These are phyloP conservation scores for Aspergillus ochraceoroseus DNA, from an alignment of 2,329 filamentous ascomycete genomes.

Conservation along the genomic window DNA sequence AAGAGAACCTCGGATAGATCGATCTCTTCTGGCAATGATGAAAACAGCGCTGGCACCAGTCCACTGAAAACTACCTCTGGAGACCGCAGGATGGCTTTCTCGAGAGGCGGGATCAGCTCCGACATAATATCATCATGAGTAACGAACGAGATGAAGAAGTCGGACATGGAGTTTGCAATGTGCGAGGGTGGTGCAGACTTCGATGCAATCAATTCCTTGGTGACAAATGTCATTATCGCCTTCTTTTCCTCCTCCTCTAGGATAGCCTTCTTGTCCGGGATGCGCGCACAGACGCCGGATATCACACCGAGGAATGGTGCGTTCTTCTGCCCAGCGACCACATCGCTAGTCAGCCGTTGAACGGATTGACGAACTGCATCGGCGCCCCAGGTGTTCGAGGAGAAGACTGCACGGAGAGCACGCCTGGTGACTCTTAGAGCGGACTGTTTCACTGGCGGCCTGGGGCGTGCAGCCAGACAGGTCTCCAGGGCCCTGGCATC, in stretches of 20 bases:
- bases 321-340: slow-evolving; percentile 61
- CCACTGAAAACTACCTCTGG: slow-evolving; percentile 84
- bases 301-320: slow-evolving; percentile 76
- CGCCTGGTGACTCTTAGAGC: slow-evolving; percentile 73
- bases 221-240: slow-evolving; percentile 75
- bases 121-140: slow-evolving; percentile 68
- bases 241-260: slow-evolving; percentile 63
- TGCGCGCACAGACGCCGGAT: slow-evolving; percentile 76
- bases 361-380: slow-evolving; percentile 62
- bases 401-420: slow-evolving; percentile 70
- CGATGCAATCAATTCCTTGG: slow-evolving; percentile 78
- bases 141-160: slow-evolving; percentile 77
- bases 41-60: slow-evolving; percentile 67
- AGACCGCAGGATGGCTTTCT: slow-evolving; percentile 81
- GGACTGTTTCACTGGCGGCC: slow-evolving; percentile 63
- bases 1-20: slow-evolving; percentile 73
- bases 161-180: slow-evolving; percentile 65
- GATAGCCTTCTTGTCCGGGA: slow-evolving; percentile 57
- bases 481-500: slow-evolving; percentile 72
- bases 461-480: slow-evolving; percentile 63
- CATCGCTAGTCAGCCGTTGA: slow-evolving; percentile 63
- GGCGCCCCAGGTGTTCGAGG: slow-evolving; percentile 53
- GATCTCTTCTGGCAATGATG: slow-evolving; percentile 62
- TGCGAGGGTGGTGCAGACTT: slow-evolving; percentile 65
- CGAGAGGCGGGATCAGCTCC: slow-evolving; percentile 72